Conservation (phyloP, 2,329 filamentous ascomycete genomes). For the Hypoxylon sp. region DNA sequence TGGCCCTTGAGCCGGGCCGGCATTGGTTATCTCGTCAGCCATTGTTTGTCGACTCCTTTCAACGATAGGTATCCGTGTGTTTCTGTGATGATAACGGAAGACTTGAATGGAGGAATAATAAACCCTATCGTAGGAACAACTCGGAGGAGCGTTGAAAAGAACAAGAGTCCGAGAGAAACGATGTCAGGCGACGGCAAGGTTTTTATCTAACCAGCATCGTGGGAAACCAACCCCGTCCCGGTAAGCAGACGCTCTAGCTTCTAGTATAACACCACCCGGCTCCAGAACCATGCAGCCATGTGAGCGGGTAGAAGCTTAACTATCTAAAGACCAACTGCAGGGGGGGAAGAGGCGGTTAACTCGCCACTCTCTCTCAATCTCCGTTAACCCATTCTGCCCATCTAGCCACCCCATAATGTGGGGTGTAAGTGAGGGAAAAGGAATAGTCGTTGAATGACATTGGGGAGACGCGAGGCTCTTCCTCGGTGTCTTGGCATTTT, state of each 20-base stretch:
- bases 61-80: not conserved
- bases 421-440: constrained; percentile 20
- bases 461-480: constrained; percentile 36
- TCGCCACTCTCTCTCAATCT: constrained; percentile 29
- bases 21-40: constrained; percentile 40
- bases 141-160: not conserved
- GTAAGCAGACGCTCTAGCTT: not conserved
- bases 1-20: constrained; percentile 13
- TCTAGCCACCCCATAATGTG: constrained; percentile 26
- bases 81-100: not conserved
- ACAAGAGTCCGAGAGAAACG: not conserved
- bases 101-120: constrained; percentile 1
- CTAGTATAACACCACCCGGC: constrained; percentile 5
- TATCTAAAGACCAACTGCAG: constrained; percentile 16
- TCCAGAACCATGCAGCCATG: constrained; percentile 16
- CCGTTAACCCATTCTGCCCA: constrained; percentile 26
- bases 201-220: constrained; percentile 28
- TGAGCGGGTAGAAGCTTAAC: constrained; percentile 30
- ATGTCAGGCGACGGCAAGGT: constrained; percentile 14
- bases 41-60: too few species aligned
- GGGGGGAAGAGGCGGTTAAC: constrained; percentile 8
- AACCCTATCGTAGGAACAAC: not conserved
- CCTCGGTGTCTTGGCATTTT: constrained; percentile 42
- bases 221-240: constrained; percentile 13
- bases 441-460: constrained; percentile 15